phyloP scores from a whole-genome alignment of 345 rosid genomes.

The Rhizophora apiculata region DNA sequence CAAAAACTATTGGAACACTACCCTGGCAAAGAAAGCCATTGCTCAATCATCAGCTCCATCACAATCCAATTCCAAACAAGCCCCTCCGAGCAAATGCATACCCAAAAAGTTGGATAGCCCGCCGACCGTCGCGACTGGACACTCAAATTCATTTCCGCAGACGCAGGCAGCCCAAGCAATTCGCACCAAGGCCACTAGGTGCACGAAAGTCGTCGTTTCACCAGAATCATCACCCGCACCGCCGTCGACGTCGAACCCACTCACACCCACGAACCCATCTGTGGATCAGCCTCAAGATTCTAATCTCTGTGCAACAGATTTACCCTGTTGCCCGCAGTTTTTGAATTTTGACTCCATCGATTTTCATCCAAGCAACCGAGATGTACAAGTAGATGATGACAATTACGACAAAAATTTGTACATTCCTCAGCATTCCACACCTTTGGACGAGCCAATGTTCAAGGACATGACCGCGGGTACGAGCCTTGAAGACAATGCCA shows the following conservation, averaged over 20 bases:
- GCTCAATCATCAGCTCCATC: slow-evolving; percentile 6
- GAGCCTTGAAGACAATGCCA: slow-evolving; percentile 14
- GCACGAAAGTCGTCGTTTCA: slow-evolving; percentile 23
- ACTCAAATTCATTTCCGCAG: background rate
- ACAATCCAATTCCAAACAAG: slow-evolving; percentile 1
- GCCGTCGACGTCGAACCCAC: background rate
- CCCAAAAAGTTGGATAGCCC: background rate
- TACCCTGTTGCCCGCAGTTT: slow-evolving; percentile 7
- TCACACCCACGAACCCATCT: background rate
- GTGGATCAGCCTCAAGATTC: slow-evolving; percentile 3
- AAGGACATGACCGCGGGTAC: slow-evolving; percentile 23
- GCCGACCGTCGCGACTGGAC: background rate
- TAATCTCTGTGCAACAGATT: background rate
- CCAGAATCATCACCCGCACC: background rate
- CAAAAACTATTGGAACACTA: slow-evolving; percentile 33
- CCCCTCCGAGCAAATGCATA: background rate
- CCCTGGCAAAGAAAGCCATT: slow-evolving; percentile 15
- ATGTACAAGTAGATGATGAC: background rate
- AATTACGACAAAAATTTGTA: background rate
- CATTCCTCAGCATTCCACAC: background rate
- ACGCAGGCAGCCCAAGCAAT: slow-evolving; percentile 15
- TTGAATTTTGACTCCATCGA: slow-evolving; percentile 10
- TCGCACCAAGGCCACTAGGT: slow-evolving; percentile 37
- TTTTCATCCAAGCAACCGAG: slow-evolving; percentile 4
- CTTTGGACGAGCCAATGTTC: slow-evolving; percentile 3